These are phyloP conservation scores for Cruciata laevipes DNA, from an alignment of 257 asterid genomes.

Conservation along the genomic window DNA sequence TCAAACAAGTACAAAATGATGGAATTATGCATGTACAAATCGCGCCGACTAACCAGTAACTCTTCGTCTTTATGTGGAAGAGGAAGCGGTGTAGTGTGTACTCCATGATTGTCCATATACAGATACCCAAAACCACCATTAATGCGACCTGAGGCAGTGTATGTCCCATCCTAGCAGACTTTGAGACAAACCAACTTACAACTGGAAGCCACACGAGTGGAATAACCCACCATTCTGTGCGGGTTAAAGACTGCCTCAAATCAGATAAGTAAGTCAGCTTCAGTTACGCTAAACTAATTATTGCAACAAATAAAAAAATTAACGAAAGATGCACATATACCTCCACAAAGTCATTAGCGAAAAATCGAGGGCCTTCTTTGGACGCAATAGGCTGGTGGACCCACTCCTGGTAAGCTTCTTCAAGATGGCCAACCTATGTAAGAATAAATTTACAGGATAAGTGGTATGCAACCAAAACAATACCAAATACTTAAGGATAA, in stretches of 20 bases:
- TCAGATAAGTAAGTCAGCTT: slow-evolving; percentile 9
- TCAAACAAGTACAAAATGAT: neutral
- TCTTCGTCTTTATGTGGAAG: slow-evolving; percentile 34
- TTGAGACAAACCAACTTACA: slow-evolving; percentile 43
- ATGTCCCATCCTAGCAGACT: slow-evolving; percentile 41
- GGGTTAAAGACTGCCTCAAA: slow-evolving; percentile 60
- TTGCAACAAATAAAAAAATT: neutral
- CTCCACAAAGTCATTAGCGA: slow-evolving; percentile 77
- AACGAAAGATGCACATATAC: slow-evolving; percentile 24
- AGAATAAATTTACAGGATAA: neutral
- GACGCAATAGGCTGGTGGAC: slow-evolving; percentile 87
- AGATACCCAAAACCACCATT: slow-evolving; percentile 40
- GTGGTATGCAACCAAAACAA: neutral
- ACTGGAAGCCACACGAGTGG: slow-evolving; percentile 89
- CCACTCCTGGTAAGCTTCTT: slow-evolving; percentile 87
- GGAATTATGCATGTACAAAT: neutral
- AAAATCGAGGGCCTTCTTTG: slow-evolving; percentile 87
- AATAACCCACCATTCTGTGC: slow-evolving; percentile 69
- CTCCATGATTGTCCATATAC: slow-evolving; percentile 40
- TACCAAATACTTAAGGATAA: neutral
- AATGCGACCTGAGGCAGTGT: slow-evolving; percentile 35
- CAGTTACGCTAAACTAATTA: neutral
- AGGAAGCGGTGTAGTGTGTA: slow-evolving; percentile 39
- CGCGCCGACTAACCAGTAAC: slow-evolving; percentile 28
- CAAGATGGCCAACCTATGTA: slow-evolving; percentile 87